A percentile compares a stretch with the other conserved stretches of the same genome.
phyloP scores from a whole-genome alignment of 2,329 filamentous ascomycete genomes.

The Coleophoma cylindrospora region DNA sequence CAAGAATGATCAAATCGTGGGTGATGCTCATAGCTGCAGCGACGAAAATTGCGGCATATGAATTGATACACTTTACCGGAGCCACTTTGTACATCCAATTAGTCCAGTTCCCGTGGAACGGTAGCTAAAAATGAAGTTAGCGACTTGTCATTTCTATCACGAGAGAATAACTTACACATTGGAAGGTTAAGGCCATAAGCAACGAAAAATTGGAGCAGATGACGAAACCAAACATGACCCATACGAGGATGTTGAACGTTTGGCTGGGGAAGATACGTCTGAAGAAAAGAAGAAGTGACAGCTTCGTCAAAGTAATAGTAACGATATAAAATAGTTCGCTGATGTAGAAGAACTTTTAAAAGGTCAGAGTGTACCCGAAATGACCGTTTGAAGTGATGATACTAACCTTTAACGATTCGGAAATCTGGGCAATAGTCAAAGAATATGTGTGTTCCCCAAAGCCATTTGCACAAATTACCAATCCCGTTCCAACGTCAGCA shows the following conservation, averaged over 20 bases:
- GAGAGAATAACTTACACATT: slow-evolving; percentile 5
- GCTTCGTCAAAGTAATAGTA: slow-evolving; percentile 5
- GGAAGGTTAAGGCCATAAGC: slow-evolving; percentile 3
- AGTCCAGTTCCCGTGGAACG: slow-evolving; percentile 6
- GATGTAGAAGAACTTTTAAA: slow-evolving; percentile 4
- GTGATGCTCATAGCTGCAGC: slow-evolving; percentile 4
- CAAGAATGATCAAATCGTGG: slow-evolving; percentile 6
- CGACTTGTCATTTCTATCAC: too few species aligned
- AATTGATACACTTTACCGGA: slow-evolving; percentile 6
- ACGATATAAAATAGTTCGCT: slow-evolving; percentile 4
- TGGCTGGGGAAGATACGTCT: slow-evolving; percentile 6
- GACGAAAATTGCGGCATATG: background rate
- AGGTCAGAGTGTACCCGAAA: background rate
- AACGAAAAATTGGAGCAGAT: slow-evolving; percentile 1
- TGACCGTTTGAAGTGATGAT: too few species aligned
- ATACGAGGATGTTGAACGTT: background rate
- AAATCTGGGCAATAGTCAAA: background rate
- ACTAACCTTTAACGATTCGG: background rate
- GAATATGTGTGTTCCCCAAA: slow-evolving; percentile 10
- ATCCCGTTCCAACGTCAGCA: background rate
- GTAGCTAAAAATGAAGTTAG: background rate
- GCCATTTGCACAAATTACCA: slow-evolving; percentile 1
- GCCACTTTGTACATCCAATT: slow-evolving; percentile 10
- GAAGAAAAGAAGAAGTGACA: slow-evolving; percentile 9
- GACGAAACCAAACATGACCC: slow-evolving; percentile 1